Conservation (phyloP, 2,329 filamentous ascomycete genomes). For the Curvularia eragrostidis region DNA sequence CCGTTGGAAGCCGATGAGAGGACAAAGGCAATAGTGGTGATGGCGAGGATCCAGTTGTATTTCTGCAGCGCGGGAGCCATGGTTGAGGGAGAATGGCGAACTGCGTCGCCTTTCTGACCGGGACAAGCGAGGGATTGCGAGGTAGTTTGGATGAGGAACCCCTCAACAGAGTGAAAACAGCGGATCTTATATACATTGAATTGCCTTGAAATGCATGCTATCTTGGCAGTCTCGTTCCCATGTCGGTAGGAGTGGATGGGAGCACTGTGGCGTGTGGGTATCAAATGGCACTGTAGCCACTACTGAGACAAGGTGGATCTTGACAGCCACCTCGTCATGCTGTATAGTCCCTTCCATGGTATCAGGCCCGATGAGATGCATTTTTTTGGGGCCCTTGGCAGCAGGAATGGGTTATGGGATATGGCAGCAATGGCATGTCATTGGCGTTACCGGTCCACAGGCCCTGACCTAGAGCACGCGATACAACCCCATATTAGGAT, state of each 20-base stretch:
- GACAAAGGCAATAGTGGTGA: constrained; percentile 49
- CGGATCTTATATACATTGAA: constrained; percentile 10
- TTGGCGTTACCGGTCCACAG: neutral
- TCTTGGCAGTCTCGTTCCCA: neutral
- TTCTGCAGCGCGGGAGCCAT: constrained; percentile 18
- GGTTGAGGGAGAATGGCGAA: constrained; percentile 2
- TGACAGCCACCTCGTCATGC: constrained; percentile 13
- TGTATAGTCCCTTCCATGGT: neutral
- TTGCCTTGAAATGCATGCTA: neutral
- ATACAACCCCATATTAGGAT: neutral
- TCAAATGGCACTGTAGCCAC: constrained; percentile 2
- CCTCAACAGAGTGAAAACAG: neutral
- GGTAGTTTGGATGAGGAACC: neutral
- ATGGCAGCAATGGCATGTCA: constrained; percentile 2
- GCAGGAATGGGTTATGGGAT: neutral
- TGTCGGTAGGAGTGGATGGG: neutral
- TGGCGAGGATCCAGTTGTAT: constrained; percentile 53
- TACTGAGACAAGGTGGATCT: constrained; percentile 9
- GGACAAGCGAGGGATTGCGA: neutral
- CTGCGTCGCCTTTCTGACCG: constrained; percentile 7
- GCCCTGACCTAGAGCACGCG: neutral
- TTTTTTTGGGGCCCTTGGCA: neutral
- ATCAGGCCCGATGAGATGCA: neutral
- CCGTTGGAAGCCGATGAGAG: constrained; percentile 48
- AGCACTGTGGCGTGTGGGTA: neutral